Base-by-base conservation (phyloP, 2,329 filamentous ascomycete genomes). In the Xylariaceae sp. region DNA sequence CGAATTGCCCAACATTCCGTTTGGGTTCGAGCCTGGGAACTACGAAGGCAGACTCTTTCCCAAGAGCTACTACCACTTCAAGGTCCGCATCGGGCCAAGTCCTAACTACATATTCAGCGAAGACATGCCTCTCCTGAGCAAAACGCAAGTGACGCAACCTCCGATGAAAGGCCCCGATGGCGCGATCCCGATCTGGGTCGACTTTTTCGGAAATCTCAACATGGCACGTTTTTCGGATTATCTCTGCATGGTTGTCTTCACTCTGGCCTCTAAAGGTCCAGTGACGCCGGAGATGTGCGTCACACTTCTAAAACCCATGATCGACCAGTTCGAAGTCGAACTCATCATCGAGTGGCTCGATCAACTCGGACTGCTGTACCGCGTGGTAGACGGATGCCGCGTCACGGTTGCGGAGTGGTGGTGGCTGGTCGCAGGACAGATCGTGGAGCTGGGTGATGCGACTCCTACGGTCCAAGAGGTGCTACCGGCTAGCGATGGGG, bases 41-140 rank as follows among this genome's bases (percentile, higher is more conserved):
- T 90, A 90, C 66, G 82, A 87, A 60, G 85, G 83, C 18, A 77
- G 85, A 48, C 81, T 81, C 50, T 83, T 85, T 54, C 80, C 86
- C 33, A 85, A 85, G 57, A 75, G 75, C 32, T 81, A 82, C 58
- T 76, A 88, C 44, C 78, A 81, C 55, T 89, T 88, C 66, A 74
- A 76, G 10, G 71, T 89, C 33, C 74, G 79, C 39, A 74, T 83
- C 17, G 68, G 74, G 1, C 83, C 83, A 1, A 87, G 84, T 0
- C 62, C 68, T 7, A 63, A 55, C 0, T 90, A 89, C 63, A 60
- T 78, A 12, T 81, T 73, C 59, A 75, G 82, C 43, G 74, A 79
- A 19, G 69, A 76, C 1, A 71, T 78, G 39, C 64, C 70, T 5
- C 63, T 76, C 2, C 59, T 78, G 2, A 53, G 68, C 3, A 62